Conservation (phyloP, 2,329 filamentous ascomycete genomes). For the Onygena corvina region DNA sequence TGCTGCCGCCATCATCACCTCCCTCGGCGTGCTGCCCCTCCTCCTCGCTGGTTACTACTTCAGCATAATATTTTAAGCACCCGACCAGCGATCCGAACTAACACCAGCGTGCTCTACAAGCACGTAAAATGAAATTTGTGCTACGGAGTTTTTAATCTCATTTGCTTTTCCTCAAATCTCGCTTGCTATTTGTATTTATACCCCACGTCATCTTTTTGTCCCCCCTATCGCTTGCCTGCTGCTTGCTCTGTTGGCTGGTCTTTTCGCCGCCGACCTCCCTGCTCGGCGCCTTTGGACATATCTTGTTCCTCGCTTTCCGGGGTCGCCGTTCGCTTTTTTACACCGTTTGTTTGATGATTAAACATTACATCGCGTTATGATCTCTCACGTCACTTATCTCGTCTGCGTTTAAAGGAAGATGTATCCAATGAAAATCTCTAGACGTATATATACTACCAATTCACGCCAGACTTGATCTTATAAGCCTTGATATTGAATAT, state of each 20-base stretch:
- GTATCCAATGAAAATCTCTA: too few relatives aligned
- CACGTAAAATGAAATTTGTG: background rate
- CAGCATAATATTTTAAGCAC: background rate
- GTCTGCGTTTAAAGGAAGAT: too few relatives aligned
- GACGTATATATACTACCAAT: too few relatives aligned
- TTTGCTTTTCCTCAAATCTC: too few relatives aligned
- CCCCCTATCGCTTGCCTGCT: background rate
- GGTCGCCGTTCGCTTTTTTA: too few relatives aligned
- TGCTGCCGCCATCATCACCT: slow-evolving; percentile 9
- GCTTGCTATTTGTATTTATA: slow-evolving; percentile 4
- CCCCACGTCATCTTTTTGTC: background rate
- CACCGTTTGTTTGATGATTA: too few relatives aligned
- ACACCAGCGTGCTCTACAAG: background rate
- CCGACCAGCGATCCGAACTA: background rate
- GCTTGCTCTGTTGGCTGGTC: background rate
- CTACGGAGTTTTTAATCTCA: background rate
- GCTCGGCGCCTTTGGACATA: background rate
- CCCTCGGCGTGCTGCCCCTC: slow-evolving; percentile 20
- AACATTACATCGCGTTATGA: too few relatives aligned
- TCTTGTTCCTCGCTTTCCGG: background rate
- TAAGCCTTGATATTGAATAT: too few relatives aligned
- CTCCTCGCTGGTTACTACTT: slow-evolving; percentile 17
- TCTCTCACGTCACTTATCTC: too few relatives aligned
- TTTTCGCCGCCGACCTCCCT: too few relatives aligned
- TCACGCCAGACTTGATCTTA: too few relatives aligned